Conservation (phyloP, 2,329 filamentous ascomycete genomes). For the Lachnellula willkommii region DNA sequence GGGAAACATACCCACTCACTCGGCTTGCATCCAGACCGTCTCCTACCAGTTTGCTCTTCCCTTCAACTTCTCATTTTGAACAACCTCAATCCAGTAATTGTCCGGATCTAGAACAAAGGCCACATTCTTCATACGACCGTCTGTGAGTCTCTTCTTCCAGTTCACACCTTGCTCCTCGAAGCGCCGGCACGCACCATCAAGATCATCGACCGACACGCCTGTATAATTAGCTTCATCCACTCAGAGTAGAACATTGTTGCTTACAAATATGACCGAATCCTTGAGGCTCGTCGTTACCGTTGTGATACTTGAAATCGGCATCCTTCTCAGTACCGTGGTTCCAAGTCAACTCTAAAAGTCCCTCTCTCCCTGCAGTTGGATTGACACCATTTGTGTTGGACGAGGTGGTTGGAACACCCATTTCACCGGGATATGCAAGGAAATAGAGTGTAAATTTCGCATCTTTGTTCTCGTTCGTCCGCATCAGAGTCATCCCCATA, state of each 20-base stretch:
- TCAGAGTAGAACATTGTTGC: constrained; percentile 27
- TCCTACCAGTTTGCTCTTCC: constrained; percentile 25
- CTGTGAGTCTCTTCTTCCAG: constrained; percentile 95
- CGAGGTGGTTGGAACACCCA: constrained; percentile 49
- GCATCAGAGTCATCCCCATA: constrained; percentile 80
- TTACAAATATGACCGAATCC: constrained; percentile 91
- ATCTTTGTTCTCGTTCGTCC: constrained; percentile 63
- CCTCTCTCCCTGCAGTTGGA: constrained; percentile 65
- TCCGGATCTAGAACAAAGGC: constrained; percentile 89
- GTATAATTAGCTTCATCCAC: constrained; percentile 6
- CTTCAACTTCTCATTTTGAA: constrained; percentile 71
- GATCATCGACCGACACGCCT: constrained; percentile 77
- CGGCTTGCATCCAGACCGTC: background rate
- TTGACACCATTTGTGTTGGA: constrained; percentile 51
- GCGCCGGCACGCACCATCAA: constrained; percentile 80
- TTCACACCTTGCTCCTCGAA: constrained; percentile 76
- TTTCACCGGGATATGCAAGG: constrained; percentile 66
- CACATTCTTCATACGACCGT: constrained; percentile 88
- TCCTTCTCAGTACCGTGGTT: constrained; percentile 82
- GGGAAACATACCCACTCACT: background rate
- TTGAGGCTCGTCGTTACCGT: constrained; percentile 86
- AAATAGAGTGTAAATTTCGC: constrained; percentile 89
- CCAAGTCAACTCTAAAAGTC: constrained; percentile 86
- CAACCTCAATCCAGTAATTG: constrained; percentile 66
- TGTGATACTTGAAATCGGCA: constrained; percentile 76